These are phyloP conservation scores for Ceratobasidium sp. DNA, from an alignment of 1,284 basidiomycete species.

Conservation along the genomic window DNA sequence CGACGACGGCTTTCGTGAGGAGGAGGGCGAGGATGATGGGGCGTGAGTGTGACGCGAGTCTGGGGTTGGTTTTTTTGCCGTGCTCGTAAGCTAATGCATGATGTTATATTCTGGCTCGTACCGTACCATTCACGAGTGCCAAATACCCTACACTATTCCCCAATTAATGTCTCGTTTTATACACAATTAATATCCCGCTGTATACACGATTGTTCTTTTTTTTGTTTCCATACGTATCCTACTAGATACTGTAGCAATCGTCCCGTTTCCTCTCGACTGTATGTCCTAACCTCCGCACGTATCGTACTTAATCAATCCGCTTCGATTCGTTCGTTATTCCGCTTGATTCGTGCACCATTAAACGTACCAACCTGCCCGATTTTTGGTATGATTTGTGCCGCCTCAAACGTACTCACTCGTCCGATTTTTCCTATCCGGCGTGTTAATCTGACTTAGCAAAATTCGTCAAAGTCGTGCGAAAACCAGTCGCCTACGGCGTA, in stretches of 20 bases:
- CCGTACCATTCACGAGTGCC: not conserved
- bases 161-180: not conserved
- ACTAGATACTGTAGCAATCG: not conserved
- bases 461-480: not conserved
- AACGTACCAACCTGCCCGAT: not conserved
- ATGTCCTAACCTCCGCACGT: not conserved
- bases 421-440: not conserved
- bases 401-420: not conserved
- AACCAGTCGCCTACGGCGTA: not conserved
- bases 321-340: not conserved
- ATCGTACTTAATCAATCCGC: conserved; percentile 5
- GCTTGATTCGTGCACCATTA: not conserved
- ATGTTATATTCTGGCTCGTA: not conserved
- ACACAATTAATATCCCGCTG: not conserved
- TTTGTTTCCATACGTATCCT: not conserved
- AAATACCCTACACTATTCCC: not conserved
- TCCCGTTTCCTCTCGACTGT: not conserved
- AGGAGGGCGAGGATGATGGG: conserved; percentile 7
- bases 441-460: not conserved
- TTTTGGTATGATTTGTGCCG: not conserved
- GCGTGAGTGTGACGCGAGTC: not conserved
- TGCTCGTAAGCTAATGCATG: not conserved
- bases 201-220: not conserved
- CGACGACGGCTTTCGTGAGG: conserved; percentile 19
- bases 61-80: not conserved